A percentile compares a stretch with the other conserved stretches of the same genome.
Evolutionary conservation across 768 basidiomycete species (phyloP).

Genomic region (Hygrocybe punicea): DNA sequence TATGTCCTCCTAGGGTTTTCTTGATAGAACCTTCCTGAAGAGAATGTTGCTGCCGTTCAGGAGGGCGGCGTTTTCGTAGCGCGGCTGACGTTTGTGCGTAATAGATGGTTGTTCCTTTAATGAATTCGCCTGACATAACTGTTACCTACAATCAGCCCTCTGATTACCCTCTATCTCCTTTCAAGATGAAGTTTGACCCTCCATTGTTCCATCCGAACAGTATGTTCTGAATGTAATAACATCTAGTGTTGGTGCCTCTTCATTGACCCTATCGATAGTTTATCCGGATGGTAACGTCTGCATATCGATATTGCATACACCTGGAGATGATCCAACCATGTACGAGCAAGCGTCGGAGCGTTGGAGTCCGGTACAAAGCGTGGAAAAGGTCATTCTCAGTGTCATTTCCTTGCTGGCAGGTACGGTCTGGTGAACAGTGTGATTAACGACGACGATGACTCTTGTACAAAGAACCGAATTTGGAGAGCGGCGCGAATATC

Average conservation of each 20-base stretch:
- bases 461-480: slow-evolving; percentile 72
- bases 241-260: neutral
- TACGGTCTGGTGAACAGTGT: slow-evolving; percentile 23
- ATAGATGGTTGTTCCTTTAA: slow-evolving; percentile 1
- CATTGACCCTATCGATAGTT: slow-evolving; percentile 47
- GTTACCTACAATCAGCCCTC: slow-evolving; percentile 51
- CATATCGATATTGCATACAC: slow-evolving; percentile 96
- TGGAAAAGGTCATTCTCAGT: slow-evolving; percentile 93
- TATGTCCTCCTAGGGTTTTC: slow-evolving; percentile 38
- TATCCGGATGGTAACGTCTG: slow-evolving; percentile 96
- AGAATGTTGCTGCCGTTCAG: slow-evolving; percentile 34
- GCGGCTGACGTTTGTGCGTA: slow-evolving; percentile 84
- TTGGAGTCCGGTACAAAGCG: slow-evolving; percentile 98
- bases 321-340: slow-evolving; percentile 86
- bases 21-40: neutral
- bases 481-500: slow-evolving; percentile 96
- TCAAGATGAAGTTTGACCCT: slow-evolving; percentile 99
- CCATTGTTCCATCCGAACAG: slow-evolving; percentile 97
- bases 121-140: slow-evolving; percentile 1
- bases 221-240: slow-evolving; percentile 38
- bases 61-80: slow-evolving; percentile 96
- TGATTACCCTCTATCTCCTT: slow-evolving; percentile 96
- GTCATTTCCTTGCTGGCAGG: slow-evolving; percentile 98
- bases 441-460: neutral
- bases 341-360: slow-evolving; percentile 91